Conservation (phyloP, 1,139 yeast species). For the Yamadazyma triangularis region DNA sequence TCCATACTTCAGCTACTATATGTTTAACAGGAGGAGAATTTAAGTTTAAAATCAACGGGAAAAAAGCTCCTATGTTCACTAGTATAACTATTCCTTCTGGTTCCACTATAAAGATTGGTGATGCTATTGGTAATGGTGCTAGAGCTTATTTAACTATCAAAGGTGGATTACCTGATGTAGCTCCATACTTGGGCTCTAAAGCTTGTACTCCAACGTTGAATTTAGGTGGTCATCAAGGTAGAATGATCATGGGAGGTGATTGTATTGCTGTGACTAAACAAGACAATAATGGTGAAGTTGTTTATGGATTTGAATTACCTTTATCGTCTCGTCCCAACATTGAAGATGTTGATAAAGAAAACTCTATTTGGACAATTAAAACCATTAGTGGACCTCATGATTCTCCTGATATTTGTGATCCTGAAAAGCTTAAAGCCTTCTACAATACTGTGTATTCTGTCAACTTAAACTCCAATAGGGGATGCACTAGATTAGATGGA, state of each 20-base stretch:
- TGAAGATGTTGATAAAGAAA: conserved; percentile 15
- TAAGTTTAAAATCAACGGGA: conserved; percentile 17
- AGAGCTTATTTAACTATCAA: conserved; percentile 27
- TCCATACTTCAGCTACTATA: conserved; percentile 21
- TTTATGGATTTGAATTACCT: conserved; percentile 18
- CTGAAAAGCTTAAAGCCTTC: conserved; percentile 19
- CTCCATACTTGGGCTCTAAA: conserved; percentile 28
- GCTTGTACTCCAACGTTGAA: conserved; percentile 28
- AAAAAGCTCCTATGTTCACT: conserved; percentile 22
- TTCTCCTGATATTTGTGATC: conserved; percentile 26
- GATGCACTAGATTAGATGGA: conserved; percentile 30
- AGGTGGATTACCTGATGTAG: conserved; percentile 33
- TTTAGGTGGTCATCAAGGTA: conserved; percentile 35
- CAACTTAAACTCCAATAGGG: conserved; percentile 32
- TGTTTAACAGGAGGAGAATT: conserved; percentile 25
- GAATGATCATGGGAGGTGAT: conserved; percentile 28
- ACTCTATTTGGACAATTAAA: conserved; percentile 19
- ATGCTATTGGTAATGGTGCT: conserved; percentile 17
- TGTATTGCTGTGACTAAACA: conserved; percentile 17
- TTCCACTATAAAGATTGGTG: conserved; percentile 22
- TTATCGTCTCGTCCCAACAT: conserved; percentile 11
- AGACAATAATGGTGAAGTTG: conserved; percentile 6
- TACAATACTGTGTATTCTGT: conserved; percentile 21
- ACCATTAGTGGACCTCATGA: conserved; percentile 33
- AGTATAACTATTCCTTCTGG: conserved; percentile 22